Base-by-base conservation (phyloP, 202 grass and related monocot genomes). In the Thinopyrum obtusiflorum region DNA sequence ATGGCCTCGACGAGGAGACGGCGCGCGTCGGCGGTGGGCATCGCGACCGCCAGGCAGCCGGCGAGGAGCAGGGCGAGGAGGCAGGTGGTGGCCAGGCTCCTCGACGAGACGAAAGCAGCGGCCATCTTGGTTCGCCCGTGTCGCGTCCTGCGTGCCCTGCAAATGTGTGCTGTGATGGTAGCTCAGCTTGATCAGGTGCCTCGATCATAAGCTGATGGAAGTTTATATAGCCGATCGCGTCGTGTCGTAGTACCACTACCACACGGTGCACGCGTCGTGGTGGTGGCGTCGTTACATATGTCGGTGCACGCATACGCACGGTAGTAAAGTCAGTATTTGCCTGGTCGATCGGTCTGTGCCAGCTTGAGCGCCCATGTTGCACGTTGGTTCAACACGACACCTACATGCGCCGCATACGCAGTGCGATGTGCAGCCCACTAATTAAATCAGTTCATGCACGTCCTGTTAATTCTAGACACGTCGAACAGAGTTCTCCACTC, bases 11-110 rank as follows among this genome's bases (percentile, higher is more conserved):
- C 28, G 24, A 63, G 28, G 36, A 89, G 21, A 24, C 78, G 88
- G 78, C 88, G 71, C 1, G 83, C 83, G 51, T 89, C 78, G 12
- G 83, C 78, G 7, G 33, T 6, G 18, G 83, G 68, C 53, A 83
- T 25, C 1, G 72, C 63, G 13, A 42, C 18, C 12, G 72, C 71
- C 51, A 89, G 28, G 18, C 71, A 86, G 31, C 53, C 72, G 39
- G 18, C 4, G 65, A 89, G 37, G 57, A 89, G 53, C 39, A 86
- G 11, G 29, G 64, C 72, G 13, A 89, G 17, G 18, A 86, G 79
- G 72, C 88, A 82, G 79, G 72, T 69, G 23, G 79, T 10, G 51
- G 49, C 37, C 27, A 85, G 53, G 27, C 35, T 89, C 77, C 5
- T 47, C 4, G 86, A 49, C 28, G 10, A 7, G 75, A 61, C 18